phyloP scores from a whole-genome alignment of 164 flowering plant genomes.

The Taxillus chinensis region DNA sequence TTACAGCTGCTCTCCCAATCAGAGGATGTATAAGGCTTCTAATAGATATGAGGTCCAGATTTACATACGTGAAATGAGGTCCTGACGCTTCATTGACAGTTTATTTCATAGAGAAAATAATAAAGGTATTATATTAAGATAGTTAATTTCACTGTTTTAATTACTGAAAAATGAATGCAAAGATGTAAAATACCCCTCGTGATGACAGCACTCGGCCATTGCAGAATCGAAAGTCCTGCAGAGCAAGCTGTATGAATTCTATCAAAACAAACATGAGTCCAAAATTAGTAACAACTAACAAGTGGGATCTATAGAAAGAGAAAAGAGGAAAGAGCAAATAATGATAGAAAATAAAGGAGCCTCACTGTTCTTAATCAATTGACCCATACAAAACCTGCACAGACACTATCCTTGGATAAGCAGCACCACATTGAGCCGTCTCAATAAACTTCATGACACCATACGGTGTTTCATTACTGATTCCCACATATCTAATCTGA shows the following conservation, averaged over 20 bases:
- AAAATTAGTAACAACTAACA: neutral
- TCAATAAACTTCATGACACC: constrained; percentile 86
- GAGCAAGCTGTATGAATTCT: constrained; percentile 74
- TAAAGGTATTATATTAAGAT: too few species aligned
- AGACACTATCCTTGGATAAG: constrained; percentile 52
- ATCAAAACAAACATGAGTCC: constrained; percentile 9
- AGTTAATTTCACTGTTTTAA: too few species aligned
- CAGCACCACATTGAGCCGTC: constrained; percentile 25
- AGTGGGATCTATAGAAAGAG: neutral
- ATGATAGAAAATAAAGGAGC: neutral
- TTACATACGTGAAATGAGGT: too few species aligned
- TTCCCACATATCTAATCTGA: constrained; percentile 76
- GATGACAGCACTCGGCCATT: constrained; percentile 88
- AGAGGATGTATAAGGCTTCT: too few species aligned
- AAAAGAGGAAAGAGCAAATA: neutral
- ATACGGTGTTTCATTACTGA: constrained; percentile 86
- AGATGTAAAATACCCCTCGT: constrained; percentile 49
- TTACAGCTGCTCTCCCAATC: too few species aligned
- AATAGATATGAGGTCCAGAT: too few species aligned
- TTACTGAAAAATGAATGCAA: neutral
- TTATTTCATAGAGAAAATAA: too few species aligned
- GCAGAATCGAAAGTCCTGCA: constrained; percentile 75
- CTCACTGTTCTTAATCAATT: constrained; percentile 2
- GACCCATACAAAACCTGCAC: constrained; percentile 49
- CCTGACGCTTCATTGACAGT: too few species aligned